Evolutionary conservation across 2,329 filamentous ascomycete species (phyloP).

Genomic region (Arthrinium phaeospermum): DNA sequence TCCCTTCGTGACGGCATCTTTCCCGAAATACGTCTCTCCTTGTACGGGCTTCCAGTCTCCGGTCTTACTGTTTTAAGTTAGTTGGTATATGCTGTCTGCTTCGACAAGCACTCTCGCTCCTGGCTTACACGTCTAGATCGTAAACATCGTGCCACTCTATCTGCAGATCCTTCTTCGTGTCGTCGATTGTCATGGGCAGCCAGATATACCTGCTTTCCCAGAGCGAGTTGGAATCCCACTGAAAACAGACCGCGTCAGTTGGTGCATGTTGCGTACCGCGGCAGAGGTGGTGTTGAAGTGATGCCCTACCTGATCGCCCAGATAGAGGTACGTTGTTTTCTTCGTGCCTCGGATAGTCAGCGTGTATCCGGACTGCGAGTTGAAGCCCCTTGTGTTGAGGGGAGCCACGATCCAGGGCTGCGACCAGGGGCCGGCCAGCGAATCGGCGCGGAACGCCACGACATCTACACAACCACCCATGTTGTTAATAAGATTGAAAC

Average conservation of each 20-base stretch:
- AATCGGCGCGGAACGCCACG: slow-evolving; percentile 60
- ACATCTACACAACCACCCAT: slow-evolving; percentile 43
- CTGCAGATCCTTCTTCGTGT: slow-evolving; percentile 54
- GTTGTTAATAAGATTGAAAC: not conserved
- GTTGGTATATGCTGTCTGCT: slow-evolving; percentile 25
- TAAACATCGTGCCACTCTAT: slow-evolving; percentile 62
- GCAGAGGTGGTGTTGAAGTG: not conserved
- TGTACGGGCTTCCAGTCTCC: slow-evolving; percentile 53
- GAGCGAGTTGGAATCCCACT: slow-evolving; percentile 60
- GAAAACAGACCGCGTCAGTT: not conserved
- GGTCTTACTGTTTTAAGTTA: slow-evolving; percentile 42
- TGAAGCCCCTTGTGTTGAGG: slow-evolving; percentile 56
- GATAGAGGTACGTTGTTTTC: slow-evolving; percentile 55
- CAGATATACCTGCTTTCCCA: slow-evolving; percentile 65
- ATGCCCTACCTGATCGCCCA: slow-evolving; percentile 48
- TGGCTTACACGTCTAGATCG: slow-evolving; percentile 53
- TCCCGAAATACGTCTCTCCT: slow-evolving; percentile 53
- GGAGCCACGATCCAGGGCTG: slow-evolving; percentile 59
- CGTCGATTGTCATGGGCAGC: slow-evolving; percentile 59
- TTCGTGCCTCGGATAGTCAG: slow-evolving; percentile 54
- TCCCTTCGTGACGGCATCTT: slow-evolving; percentile 51
- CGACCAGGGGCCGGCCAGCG: slow-evolving; percentile 56
- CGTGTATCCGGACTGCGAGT: slow-evolving; percentile 58
- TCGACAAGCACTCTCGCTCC: not conserved
- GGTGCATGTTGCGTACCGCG: not conserved